Percentiles rank a stretch among this genome's conserved stretches.
Evolutionary conservation across 2,329 filamentous ascomycete species (phyloP).

Genomic region (Chaetoscypha palmicola): DNA sequence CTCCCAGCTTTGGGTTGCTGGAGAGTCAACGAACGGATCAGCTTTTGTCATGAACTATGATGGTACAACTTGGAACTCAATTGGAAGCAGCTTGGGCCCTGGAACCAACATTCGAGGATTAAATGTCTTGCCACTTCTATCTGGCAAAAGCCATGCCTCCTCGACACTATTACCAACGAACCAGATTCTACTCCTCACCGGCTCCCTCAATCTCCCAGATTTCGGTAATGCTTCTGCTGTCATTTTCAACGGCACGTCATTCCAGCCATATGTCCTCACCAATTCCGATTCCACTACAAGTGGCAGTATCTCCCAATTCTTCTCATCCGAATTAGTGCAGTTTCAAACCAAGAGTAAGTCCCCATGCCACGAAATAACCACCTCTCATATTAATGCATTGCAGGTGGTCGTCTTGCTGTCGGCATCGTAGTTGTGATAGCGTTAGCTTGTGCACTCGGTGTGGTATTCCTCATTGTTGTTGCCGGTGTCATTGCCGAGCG

Average conservation of each 20-base stretch:
- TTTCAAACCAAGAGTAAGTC: conserved; percentile 57
- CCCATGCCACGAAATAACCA: no score
- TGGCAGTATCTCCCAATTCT: conserved; percentile 73
- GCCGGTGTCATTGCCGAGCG: conserved; percentile 70
- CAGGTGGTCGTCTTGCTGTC: conserved; percentile 55
- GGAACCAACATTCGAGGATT: conserved; percentile 69
- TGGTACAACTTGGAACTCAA: conserved; percentile 60
- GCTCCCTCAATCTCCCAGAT: conserved; percentile 64
- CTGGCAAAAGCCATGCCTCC: conserved; percentile 59
- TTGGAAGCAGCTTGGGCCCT: conserved; percentile 54
- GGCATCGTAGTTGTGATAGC: conserved; percentile 77
- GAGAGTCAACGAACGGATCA: conserved; percentile 59
- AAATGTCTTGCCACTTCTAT: conserved; percentile 68
- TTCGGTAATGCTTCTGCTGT: conserved; percentile 82
- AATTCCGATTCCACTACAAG: conserved; percentile 55
- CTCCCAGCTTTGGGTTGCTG: conserved; percentile 75
- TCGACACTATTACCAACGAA: conserved; percentile 57
- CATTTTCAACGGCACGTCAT: conserved; percentile 75
- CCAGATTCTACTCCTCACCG: conserved; percentile 77
- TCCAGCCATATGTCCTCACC: conserved; percentile 75
- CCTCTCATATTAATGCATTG: no score
- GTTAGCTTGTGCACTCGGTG: conserved; percentile 67
- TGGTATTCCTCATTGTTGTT: conserved; percentile 72
- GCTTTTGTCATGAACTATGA: conserved; percentile 79
- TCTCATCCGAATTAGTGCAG: conserved; percentile 74